Evolutionary conservation across 345 rosid genomes (phyloP), one percentile per base, ranked within the genome.

Genomic region (Lagerstroemia speciosa): DNA sequence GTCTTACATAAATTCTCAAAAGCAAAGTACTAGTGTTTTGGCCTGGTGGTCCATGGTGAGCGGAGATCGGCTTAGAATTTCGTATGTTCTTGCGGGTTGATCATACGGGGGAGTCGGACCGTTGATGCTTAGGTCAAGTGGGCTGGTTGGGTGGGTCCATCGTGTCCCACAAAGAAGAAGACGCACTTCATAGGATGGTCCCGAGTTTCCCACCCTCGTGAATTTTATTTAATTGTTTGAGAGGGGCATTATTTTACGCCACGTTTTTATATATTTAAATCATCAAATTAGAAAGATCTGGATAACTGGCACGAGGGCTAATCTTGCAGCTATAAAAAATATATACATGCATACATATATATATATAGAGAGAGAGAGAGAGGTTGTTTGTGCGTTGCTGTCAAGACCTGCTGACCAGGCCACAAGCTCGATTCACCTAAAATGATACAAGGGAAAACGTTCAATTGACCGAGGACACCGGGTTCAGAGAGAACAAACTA

Each of bases 221-320:
- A 52, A 2, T 52, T 11, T 52, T 8, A 5, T 20, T 2, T 15
- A 20, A 20, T n/a, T 11, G 19, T 52, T 22, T 20, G 57, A 1
- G 57, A 52, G 26, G 8, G 17, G 20, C 5, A 37, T 29, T 66
- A 40, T 19, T 33, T 37, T 20, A 66, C 7, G 37, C 3, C 34
- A 24, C 14, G 8, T 11, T 9, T 27, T 12, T 5, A 29, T 6
- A n/a, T n/a, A n/a, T n/a, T n/a, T n/a, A n/a, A n/a, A n/a, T n/a
- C n/a, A n/a, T n/a, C n/a, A n/a, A n/a, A n/a, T n/a, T n/a, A n/a
- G 20, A 48, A 30, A 30, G 24, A 19, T 34, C 24, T 24, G 31
- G 17, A 32, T 38, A 70, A 62, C 22, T 34, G 50, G 41, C 62
- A 70, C 62, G 67, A 48, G 62, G 68, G 62, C 67, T 46, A 67